Evolutionary conservation across 1,284 basidiomycete species (phyloP).

Genomic region (Schizophyllum amplum): DNA sequence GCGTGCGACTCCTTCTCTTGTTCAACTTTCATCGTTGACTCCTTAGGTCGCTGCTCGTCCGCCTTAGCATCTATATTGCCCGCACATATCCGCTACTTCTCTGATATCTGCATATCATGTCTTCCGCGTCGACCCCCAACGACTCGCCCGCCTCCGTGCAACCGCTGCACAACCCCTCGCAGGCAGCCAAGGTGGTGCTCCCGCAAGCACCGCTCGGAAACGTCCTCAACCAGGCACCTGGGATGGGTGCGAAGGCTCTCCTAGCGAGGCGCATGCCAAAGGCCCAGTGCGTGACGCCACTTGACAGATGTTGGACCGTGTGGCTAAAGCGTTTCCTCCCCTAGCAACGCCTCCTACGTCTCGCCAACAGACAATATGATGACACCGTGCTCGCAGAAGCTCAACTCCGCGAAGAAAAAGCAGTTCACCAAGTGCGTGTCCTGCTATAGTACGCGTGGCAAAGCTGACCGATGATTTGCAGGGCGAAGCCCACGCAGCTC

Average conservation of each 20-base stretch:
- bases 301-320: constrained; percentile 3
- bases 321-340: constrained; percentile 4
- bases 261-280: constrained; percentile 85
- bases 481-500: constrained; percentile 54
- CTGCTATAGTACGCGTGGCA: constrained; percentile 1
- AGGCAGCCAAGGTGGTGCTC: constrained; percentile 69
- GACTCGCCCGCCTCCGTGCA: constrained; percentile 63
- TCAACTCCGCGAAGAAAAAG: constrained; percentile 84
- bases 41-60: constrained; percentile 1
- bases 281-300: constrained; percentile 49
- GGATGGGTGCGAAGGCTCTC: constrained; percentile 83
- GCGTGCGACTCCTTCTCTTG: neutral
- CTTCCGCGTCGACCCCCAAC: constrained; percentile 43
- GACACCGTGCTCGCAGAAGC: constrained; percentile 86
- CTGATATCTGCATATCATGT: constrained; percentile 35
- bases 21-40: neutral
- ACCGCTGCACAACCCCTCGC: constrained; percentile 77
- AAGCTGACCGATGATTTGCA: constrained; percentile 18
- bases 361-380: constrained; percentile 92
- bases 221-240: constrained; percentile 48
- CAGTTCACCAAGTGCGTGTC: constrained; percentile 76
- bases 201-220: constrained; percentile 77
- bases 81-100: constrained; percentile 2
- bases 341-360: constrained; percentile 73
- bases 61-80: neutral